Conservation (phyloP, 2,329 filamentous ascomycete genomes). For the Trichoderma breve region DNA sequence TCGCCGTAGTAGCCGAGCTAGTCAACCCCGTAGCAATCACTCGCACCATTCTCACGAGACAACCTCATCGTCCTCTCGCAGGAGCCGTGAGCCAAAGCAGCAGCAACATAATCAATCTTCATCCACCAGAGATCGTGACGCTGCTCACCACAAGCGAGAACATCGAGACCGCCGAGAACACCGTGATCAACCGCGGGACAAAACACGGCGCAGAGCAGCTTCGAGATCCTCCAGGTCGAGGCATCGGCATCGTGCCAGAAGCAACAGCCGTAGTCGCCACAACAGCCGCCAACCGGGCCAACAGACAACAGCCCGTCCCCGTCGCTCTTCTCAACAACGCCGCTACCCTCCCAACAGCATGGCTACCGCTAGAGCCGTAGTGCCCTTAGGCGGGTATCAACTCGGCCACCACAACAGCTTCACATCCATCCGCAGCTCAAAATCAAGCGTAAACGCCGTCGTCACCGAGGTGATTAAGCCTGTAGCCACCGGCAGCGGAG, state of each 20-base stretch:
- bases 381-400: slow-evolving; percentile 28
- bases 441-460: slow-evolving; percentile 49
- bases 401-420: slow-evolving; percentile 47
- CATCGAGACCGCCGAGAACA: neutral
- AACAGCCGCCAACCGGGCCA: slow-evolving; percentile 6
- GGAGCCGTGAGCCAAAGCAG: slow-evolving; percentile 3
- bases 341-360: slow-evolving; percentile 23
- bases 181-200: neutral
- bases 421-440: slow-evolving; percentile 48
- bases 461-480: slow-evolving; percentile 66
- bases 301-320: neutral
- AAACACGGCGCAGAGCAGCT: neutral
- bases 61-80: neutral
- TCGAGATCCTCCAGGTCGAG: slow-evolving; percentile 14
- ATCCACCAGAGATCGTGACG: neutral
- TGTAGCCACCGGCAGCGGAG: slow-evolving; percentile 73
- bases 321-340: neutral
- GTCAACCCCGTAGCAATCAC: neutral
- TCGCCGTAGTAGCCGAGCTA: slow-evolving; percentile 9
- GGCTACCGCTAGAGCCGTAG: slow-evolving; percentile 26
- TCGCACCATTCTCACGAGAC: slow-evolving; percentile 2
- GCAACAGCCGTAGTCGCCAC: slow-evolving; percentile 11
- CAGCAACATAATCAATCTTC: neutral
- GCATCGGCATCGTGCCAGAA: neutral
- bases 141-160: slow-evolving; percentile 1